Conservation (phyloP, 768 basidiomycete species). For the Phaffia tasmanica region DNA sequence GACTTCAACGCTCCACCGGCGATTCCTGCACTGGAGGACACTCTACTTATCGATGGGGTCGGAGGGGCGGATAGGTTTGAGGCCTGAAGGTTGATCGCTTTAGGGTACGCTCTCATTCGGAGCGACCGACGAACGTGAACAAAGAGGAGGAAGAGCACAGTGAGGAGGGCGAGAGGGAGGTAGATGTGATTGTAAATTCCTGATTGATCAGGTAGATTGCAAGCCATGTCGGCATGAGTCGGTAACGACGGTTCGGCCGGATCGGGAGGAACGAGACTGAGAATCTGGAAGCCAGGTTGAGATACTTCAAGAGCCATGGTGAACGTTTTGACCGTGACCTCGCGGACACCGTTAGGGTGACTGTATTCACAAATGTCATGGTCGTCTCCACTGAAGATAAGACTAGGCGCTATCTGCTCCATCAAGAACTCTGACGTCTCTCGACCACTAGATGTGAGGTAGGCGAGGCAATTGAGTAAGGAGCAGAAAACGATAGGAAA, state of each 20-base stretch:
- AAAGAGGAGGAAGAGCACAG: slow-evolving; percentile 41
- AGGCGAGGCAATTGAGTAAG: background rate
- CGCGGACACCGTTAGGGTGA: slow-evolving; percentile 48
- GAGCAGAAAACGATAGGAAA: too few species aligned
- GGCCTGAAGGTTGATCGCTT: slow-evolving; percentile 3
- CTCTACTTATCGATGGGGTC: background rate
- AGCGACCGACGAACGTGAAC: slow-evolving; percentile 24
- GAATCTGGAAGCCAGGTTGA: slow-evolving; percentile 76
- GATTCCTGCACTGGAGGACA: slow-evolving; percentile 1
- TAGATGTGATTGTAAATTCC: slow-evolving; percentile 62
- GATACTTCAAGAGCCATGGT: slow-evolving; percentile 81
- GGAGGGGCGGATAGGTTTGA: background rate
- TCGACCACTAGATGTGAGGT: slow-evolving; percentile 38
- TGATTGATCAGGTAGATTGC: slow-evolving; percentile 73
- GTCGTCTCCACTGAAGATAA: slow-evolving; percentile 83
- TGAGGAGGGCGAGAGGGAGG: slow-evolving; percentile 54
- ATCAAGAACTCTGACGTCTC: slow-evolving; percentile 58
- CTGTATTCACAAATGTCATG: slow-evolving; percentile 87
- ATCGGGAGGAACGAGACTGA: slow-evolving; percentile 53
- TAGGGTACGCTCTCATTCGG: background rate
- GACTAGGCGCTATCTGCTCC: slow-evolving; percentile 50
- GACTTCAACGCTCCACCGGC: slow-evolving; percentile 3
- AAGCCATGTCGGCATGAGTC: slow-evolving; percentile 54
- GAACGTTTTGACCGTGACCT: slow-evolving; percentile 79
- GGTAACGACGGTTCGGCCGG: slow-evolving; percentile 27